Evolutionary conservation across 306 rosid species (phyloP).

Genomic region (Canavalia ensiformis): DNA sequence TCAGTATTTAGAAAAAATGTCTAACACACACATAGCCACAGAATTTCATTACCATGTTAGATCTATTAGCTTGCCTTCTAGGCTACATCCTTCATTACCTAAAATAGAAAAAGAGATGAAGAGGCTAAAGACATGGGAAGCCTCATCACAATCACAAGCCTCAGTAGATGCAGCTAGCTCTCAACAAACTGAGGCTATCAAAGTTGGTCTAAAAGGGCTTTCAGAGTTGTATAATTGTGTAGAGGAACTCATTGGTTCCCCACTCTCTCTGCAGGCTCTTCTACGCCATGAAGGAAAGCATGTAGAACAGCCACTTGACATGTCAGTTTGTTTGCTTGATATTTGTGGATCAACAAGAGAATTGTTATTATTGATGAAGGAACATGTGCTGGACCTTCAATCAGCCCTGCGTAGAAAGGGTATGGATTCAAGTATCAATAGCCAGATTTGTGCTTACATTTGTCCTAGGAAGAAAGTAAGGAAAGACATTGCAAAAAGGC

Average conservation of each 20-base stretch:
- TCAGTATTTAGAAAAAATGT: constrained; percentile 39
- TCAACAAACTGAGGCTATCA: constrained; percentile 44
- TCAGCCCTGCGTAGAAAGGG: constrained; percentile 64
- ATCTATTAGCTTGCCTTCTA: constrained; percentile 78
- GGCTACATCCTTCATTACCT: constrained; percentile 56
- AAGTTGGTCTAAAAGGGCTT: constrained; percentile 56
- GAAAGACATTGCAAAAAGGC: constrained; percentile 55
- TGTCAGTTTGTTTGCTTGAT: constrained; percentile 66
- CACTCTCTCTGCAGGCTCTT: constrained; percentile 57
- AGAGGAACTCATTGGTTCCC: constrained; percentile 51
- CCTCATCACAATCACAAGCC: not conserved
- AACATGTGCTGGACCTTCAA: constrained; percentile 61
- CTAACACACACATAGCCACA: constrained; percentile 1
- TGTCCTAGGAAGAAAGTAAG: constrained; percentile 62
- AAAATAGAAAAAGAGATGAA: constrained; percentile 53
- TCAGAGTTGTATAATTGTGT: constrained; percentile 62
- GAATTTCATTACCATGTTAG: constrained; percentile 58
- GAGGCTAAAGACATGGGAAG: constrained; percentile 52
- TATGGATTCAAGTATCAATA: constrained; percentile 51
- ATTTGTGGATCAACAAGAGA: constrained; percentile 69
- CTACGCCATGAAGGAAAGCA: constrained; percentile 34
- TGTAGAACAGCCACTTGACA: constrained; percentile 63
- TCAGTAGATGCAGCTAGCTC: not conserved
- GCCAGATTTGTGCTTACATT: constrained; percentile 52
- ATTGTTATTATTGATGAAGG: constrained; percentile 53